Percentiles rank a stretch among this genome's conserved stretches.
Conservation (phyloP, 495 filamentous ascomycete species). For the Penicillium crystallinum region DNA sequence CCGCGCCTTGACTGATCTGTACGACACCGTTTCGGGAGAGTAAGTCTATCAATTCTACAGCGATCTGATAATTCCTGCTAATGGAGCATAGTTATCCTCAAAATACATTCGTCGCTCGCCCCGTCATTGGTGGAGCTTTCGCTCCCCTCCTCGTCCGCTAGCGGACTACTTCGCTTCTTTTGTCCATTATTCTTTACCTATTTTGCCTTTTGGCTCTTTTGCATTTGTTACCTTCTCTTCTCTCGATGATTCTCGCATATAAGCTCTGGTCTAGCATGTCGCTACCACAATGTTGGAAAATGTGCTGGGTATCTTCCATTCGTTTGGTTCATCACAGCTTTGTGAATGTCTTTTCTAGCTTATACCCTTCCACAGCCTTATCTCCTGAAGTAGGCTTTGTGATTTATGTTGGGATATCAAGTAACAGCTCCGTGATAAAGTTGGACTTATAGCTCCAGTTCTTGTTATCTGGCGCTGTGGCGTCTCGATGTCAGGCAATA, state of each 20-base stretch:
- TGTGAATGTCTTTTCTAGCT: conserved; percentile 1
- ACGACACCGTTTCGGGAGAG: conserved; percentile 43
- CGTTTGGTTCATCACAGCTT: not conserved
- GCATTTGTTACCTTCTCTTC: not conserved
- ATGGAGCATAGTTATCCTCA: conserved; percentile 25
- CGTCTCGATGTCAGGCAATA: no score
- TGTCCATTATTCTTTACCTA: conserved; percentile 16
- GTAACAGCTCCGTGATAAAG: not conserved
- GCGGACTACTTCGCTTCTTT: conserved; percentile 14
- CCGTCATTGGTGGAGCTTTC: conserved; percentile 52
- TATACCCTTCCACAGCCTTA: conserved; percentile 12
- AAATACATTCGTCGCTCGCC: conserved; percentile 46
- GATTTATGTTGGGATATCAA: not conserved
- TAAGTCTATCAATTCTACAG: conserved; percentile 18
- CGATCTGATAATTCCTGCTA: not conserved
- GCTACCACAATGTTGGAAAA: not conserved
- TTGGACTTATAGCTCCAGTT: no score
- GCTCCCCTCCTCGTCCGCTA: conserved; percentile 38
- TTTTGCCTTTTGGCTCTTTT: not conserved
- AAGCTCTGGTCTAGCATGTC: not conserved
- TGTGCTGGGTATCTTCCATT: not conserved
- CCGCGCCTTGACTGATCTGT: conserved; percentile 51
- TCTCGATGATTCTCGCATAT: not conserved
- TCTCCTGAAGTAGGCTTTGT: not conserved
- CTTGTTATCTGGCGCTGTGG: no score